Base-by-base conservation (phyloP, 306 rosid genomes). In the Mimosa bimucronata region DNA sequence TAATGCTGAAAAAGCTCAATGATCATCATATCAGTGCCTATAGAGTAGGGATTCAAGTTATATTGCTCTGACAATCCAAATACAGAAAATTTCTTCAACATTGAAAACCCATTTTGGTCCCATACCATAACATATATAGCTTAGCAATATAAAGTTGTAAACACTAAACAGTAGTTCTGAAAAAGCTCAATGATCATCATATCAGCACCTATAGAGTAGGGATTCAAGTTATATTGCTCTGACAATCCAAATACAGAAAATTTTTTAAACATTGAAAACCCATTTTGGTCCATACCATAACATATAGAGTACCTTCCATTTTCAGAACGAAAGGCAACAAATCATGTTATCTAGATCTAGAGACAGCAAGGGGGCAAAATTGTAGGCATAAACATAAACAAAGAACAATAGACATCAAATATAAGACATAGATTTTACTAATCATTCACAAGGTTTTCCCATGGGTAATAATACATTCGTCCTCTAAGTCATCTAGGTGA, bases 391-490 rank as follows among this genome's bases (percentile, higher is more conserved):
- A 53, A 55, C 30, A 34, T 19, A 71, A 61, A 48, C 19, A 15
- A 30, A 29, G 31, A 40, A 8, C 25, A 58, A 21, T 38, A 26
- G 15, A 37, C 16, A 80, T 34, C 45, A 50, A 66, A 34, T 66
- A 66, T 66, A n/a, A 81, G 53, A 48, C 34, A 78, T 28, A 58
- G 38, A 69, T 11, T 60, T 13, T 7, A 42, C 68, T 50, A 45
- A 14, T 79, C n/a, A 3, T 58, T 25, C 53, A 34, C 58, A 80
- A 58, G 50, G 53, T 77, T 21, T 18, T 26, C 58, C 18, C 77
- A 79, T 87, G 74, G 77, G 62, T 58, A 71, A 50, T 45, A 79
- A 74, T 71, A 21, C 69, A 82, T 55, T 46, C 85, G 76, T 83
- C 74, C 78, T 81, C 84, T 79, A 72, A 34, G 78, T 66, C 80